Percentiles rank a stretch among this genome's conserved stretches.
Conservation (phyloP, 2,329 filamentous ascomycete genomes). For the Zymoseptoria ardabiliae region DNA sequence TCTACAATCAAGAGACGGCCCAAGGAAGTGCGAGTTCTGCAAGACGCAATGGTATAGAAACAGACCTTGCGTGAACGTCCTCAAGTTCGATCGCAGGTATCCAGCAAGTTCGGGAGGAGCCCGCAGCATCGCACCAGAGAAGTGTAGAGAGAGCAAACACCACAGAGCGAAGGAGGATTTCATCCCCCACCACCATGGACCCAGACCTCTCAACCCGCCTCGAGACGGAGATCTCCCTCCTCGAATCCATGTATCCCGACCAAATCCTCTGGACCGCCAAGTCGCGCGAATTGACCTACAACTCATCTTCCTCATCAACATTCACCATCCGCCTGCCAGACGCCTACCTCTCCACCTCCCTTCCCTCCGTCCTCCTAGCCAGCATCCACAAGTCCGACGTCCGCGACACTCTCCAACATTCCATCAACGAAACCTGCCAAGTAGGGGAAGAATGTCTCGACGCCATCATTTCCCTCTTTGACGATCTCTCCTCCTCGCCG, state of each 20-base stretch:
- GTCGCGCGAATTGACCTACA: conserved; percentile 34
- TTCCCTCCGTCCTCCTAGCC: conserved; percentile 35
- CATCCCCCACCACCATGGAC: not conserved
- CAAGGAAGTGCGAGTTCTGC: too few relatives aligned
- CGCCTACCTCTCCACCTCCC: conserved; percentile 30
- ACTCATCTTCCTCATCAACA: conserved; percentile 12
- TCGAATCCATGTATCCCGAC: conserved; percentile 40
- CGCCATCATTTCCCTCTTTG: conserved; percentile 35
- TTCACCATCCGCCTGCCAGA: conserved; percentile 35
- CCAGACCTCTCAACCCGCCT: conserved; percentile 11
- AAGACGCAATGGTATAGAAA: too few relatives aligned
- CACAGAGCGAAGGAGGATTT: not conserved
- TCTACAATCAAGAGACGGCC: too few relatives aligned
- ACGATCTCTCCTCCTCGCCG: conserved; percentile 20
- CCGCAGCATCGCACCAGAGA: too few relatives aligned
- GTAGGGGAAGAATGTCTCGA: conserved; percentile 38
- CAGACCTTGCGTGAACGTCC: too few relatives aligned
- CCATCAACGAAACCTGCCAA: conserved; percentile 19
- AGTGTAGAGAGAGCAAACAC: too few relatives aligned
- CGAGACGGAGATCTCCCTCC: conserved; percentile 34
- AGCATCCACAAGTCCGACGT: conserved; percentile 32
- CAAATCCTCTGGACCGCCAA: conserved; percentile 30
- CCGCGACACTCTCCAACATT: conserved; percentile 27
- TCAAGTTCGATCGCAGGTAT: too few relatives aligned
- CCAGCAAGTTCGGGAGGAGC: too few relatives aligned